Evolutionary conservation across 108 stramenopile species (phyloP), one percentile per base, ranked within the genome.

Genomic region (Chaetoceros muelleri): DNA sequence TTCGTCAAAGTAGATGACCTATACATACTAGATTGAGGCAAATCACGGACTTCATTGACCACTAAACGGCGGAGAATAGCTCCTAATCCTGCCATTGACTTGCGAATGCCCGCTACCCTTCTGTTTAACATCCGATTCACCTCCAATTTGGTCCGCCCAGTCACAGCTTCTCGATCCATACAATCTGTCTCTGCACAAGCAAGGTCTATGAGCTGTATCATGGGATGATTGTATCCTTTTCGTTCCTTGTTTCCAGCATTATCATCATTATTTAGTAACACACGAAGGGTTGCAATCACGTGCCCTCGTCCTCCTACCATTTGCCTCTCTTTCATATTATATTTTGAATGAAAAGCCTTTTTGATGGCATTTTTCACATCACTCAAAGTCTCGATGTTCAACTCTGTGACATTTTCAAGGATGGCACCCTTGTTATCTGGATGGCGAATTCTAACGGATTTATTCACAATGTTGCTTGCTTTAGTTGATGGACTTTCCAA

Each of bases 1-100:
- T 87, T 72, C 7, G 84, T 88, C 2, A 93, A 61, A 10, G 79
- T 78, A 19, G 71, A 79, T 60, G 86, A 82, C 28, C 90, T 69
- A 64, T 68, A 88, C 0, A 80, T 73, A 28, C 73, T 50, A 13
- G 79, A 27, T 16, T 63, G 51, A 27, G 46, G n/a, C 1, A 56
- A 63, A 34, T 49, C 8, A 2, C 47, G 55, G 18, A 26, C 7
- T 0, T 56, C 22, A 29, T 46, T 25, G 18, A 45, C 22, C 44
- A 61, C 50, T 18, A 74, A 44, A 52, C 54, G 69, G 22, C 67
- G 67, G 24, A 76, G 52, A 24, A 76, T 49, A 30, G 64, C 68
- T 25, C 71, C 53, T 26, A 76, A 28, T 0, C 67, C 64, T 24
- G 71, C 72, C 20, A 76, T 57, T 28, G 71, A 69, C 58, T 76